Evolutionary conservation across 2,329 filamentous ascomycete species (phyloP), one percentile per base, ranked within the genome.

Genomic region (Fusarium fracticaudum): DNA sequence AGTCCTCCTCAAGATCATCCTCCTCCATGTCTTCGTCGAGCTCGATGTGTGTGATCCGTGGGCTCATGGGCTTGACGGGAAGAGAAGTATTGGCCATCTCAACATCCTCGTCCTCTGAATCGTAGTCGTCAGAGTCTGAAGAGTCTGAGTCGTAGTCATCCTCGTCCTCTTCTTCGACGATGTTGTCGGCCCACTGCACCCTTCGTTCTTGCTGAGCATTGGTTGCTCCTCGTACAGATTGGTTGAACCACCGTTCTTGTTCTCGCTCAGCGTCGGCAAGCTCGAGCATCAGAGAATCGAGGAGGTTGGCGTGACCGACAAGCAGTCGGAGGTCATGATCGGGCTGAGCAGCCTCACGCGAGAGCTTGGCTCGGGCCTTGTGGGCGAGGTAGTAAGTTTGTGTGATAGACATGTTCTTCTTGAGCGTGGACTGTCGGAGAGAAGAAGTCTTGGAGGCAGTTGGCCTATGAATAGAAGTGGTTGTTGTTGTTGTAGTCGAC

Each of bases 301-400:
- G 94, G 54, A 98, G 92, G 89, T 98, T 99, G 87, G 96, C 96
- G 85, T 99, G 96, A 80, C 96, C 96, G 79, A 99, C 96, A 70
- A 99, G 93, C 51, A 97, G 91, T 81, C 96, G 92, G 74, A 99
- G 93, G 87, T 98, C 92, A 89, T 98, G 96, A 83, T 98, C 96
- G 79, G 94, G 88, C 80, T 93, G 92, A 84, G 92, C 91, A 87
- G 96, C 96, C 87, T 98, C 96, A 75, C 89, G 90, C 76, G 95
- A 95, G 81, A 99, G 95, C 94, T 99, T 99, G 79, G 92, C 93
- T 84, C 96, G 92, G 82, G 96, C 96, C 85, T 95, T 96, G 89
- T 98, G 95, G 83, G 96, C 96, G 80, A 98, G 93, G 87, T 94
- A 98, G 92, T 98, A 99, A 72, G 96, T 98, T 86, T 98, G 95